Evolutionary conservation across 768 basidiomycete species (phyloP).

Genomic region (Inosperma sp.): DNA sequence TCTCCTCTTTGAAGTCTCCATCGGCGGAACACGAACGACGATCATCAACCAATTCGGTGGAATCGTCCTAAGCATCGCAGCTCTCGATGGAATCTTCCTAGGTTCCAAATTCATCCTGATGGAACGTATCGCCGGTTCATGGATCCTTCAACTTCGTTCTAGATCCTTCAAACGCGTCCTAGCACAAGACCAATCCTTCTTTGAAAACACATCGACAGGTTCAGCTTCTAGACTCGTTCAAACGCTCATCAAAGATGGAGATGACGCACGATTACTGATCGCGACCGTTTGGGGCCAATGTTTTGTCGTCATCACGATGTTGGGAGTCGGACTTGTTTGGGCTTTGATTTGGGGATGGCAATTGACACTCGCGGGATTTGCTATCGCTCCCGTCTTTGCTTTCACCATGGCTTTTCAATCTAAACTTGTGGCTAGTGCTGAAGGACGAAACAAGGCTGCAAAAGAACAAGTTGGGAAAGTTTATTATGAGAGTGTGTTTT

Average conservation of each 20-base stretch:
- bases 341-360: conserved; percentile 88
- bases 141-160: too few species aligned
- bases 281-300: conserved; percentile 67
- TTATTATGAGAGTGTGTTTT: conserved; percentile 85
- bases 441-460: conserved; percentile 78
- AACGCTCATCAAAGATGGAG: conserved; percentile 79
- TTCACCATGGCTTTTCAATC: conserved; percentile 71
- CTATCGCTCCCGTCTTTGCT: conserved; percentile 81
- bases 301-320: conserved; percentile 74
- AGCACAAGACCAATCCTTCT: conserved; percentile 81
- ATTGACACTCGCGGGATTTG: conserved; percentile 85
- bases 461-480: conserved; percentile 78
- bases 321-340: conserved; percentile 82
- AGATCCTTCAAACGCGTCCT: conserved; percentile 59
- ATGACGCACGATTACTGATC: conserved; percentile 79
- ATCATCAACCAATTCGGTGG: conserved; percentile 68
- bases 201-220: conserved; percentile 43
- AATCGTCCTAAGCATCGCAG: conserved; percentile 69
- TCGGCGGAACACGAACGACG: conserved; percentile 56
- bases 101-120: conserved; percentile 78
- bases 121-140: conserved; percentile 69
- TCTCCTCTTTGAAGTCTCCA: conserved; percentile 72
- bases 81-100: conserved; percentile 68
- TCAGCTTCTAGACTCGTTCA: conserved; percentile 52
- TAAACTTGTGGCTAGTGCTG: conserved; percentile 62